Evolutionary conservation across 805 yeast species (phyloP), one percentile per base, ranked within the genome.

Genomic region (Pichia occidentalis): DNA sequence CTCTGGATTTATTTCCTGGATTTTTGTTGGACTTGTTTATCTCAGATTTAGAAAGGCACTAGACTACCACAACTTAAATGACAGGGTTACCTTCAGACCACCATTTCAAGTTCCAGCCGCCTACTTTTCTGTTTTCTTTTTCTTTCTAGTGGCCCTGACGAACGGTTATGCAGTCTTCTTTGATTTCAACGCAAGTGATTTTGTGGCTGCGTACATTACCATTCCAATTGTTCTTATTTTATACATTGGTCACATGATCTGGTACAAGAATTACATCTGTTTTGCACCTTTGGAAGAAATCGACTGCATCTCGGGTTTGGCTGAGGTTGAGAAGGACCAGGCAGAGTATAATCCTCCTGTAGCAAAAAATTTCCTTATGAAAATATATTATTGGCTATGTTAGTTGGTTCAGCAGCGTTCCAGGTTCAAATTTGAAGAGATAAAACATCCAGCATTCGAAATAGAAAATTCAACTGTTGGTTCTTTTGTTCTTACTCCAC

Each of bases 111-210:
- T 83, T 28, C 70, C 61, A 45, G 72, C 78, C 34, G 70, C 81
- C 4, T 78, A 71, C 52, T 71, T 71, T 43, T 36, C 46, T 22
- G 69, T 75, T 6, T 57, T 79, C 24, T 47, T 64, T 27, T 67
- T 79, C 39, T 42, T 66, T 5, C 22, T 82, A n/a, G 51, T 82
- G 36, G 62, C 79, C 22, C 36, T 82, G 32, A 80, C 87, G n/a
- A 81, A 82, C 49, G 88, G 88, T 40, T 82, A 77, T 53, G 78
- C 72, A 3, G 80, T 75, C 5, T 80, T 81, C 58, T 70, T 81
- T 43, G 50, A 58, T 34, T 78, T 77, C 65, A 67, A 65, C 11
- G 69, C 57, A 1, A 57, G 72, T 6, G 79, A 77, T 54, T 81
- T 81, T 49, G 60, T 81, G 35, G 87, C 88, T 24, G 82, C 87